Evolutionary conservation across 23 red algal species (phyloP).

Genomic region (Cyanidium caldarium): DNA sequence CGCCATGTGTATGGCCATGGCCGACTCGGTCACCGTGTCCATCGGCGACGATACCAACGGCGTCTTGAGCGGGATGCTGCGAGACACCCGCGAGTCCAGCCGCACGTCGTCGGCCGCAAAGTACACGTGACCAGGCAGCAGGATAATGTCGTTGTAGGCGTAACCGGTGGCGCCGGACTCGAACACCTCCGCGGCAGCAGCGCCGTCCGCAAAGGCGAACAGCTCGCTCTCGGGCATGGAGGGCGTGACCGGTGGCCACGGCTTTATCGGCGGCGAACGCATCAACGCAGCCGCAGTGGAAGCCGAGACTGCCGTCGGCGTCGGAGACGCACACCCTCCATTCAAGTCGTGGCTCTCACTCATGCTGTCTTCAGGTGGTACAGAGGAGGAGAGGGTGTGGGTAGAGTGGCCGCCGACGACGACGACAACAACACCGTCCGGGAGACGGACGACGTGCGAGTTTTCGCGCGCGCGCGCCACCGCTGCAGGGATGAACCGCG

Average conservation of each 20-base stretch:
- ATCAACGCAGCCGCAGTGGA: too few species aligned
- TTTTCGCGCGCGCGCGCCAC: too few species aligned
- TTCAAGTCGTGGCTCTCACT: too few species aligned
- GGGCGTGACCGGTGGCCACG: not conserved
- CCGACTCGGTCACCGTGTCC: slow-evolving; percentile 96
- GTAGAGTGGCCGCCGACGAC: too few species aligned
- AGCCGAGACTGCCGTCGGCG: too few species aligned
- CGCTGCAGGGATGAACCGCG: too few species aligned
- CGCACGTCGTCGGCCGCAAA: slow-evolving; percentile 80
- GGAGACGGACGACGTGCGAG: too few species aligned
- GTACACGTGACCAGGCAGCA: slow-evolving; percentile 96
- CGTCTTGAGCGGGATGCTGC: slow-evolving; percentile 40
- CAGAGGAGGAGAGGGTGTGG: too few species aligned
- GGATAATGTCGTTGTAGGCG: slow-evolving; percentile 88
- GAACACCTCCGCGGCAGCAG: slow-evolving; percentile 46
- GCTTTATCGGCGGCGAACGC: not conserved
- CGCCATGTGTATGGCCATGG: slow-evolving; percentile 98
- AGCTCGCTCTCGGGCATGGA: slow-evolving; percentile 13
- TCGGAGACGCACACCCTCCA: too few species aligned
- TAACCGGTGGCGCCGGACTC: slow-evolving; percentile 54
- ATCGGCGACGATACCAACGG: slow-evolving; percentile 90
- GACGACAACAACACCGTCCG: too few species aligned
- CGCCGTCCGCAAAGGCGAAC: slow-evolving; percentile 66
- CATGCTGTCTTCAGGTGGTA: too few species aligned
- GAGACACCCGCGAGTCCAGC: slow-evolving; percentile 27